Evolutionary conservation across 2,329 filamentous ascomycete genomes (phyloP).

Genomic region (Knufia petricola): DNA sequence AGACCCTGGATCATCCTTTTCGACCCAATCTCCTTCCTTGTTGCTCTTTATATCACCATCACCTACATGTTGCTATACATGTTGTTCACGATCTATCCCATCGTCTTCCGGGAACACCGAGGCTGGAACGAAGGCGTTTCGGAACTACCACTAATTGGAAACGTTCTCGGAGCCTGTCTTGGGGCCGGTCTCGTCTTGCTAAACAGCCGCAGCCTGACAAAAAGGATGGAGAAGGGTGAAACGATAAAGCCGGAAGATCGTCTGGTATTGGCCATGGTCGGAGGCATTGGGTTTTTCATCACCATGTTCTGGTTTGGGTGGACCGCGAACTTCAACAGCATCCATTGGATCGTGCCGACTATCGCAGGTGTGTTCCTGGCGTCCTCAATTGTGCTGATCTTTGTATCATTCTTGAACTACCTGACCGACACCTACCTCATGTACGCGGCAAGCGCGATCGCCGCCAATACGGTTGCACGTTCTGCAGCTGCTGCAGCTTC

Average conservation of each 20-base stretch:
- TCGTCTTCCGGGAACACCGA: slow-evolving; percentile 39
- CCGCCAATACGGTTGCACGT: slow-evolving; percentile 39
- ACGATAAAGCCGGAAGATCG: slow-evolving; percentile 30
- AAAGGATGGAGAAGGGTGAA: slow-evolving; percentile 15
- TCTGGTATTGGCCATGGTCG: slow-evolving; percentile 41
- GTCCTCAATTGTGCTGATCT: slow-evolving; percentile 33
- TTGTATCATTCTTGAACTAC: slow-evolving; percentile 34
- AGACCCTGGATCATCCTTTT: slow-evolving; percentile 41
- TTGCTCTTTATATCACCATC: slow-evolving; percentile 40
- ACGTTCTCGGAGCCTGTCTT: slow-evolving; percentile 39
- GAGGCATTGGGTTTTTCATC: slow-evolving; percentile 44
- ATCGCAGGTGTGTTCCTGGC: slow-evolving; percentile 37
- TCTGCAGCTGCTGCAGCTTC: slow-evolving; percentile 40
- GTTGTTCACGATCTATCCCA: slow-evolving; percentile 50
- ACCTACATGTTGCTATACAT: slow-evolving; percentile 47
- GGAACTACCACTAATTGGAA: slow-evolving; percentile 42
- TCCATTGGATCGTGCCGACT: slow-evolving; percentile 41
- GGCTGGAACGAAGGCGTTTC: slow-evolving; percentile 40
- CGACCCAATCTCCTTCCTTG: slow-evolving; percentile 43
- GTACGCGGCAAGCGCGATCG: slow-evolving; percentile 35
- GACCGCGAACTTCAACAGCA: slow-evolving; percentile 40
- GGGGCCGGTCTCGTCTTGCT: slow-evolving; percentile 28
- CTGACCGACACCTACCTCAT: slow-evolving; percentile 37
- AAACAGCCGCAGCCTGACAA: slow-evolving; percentile 12
- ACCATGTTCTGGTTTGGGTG: slow-evolving; percentile 54